Evolutionary conservation across 2,329 filamentous ascomycete genomes (phyloP).

Genomic region (Parascedosporium putredinis): DNA sequence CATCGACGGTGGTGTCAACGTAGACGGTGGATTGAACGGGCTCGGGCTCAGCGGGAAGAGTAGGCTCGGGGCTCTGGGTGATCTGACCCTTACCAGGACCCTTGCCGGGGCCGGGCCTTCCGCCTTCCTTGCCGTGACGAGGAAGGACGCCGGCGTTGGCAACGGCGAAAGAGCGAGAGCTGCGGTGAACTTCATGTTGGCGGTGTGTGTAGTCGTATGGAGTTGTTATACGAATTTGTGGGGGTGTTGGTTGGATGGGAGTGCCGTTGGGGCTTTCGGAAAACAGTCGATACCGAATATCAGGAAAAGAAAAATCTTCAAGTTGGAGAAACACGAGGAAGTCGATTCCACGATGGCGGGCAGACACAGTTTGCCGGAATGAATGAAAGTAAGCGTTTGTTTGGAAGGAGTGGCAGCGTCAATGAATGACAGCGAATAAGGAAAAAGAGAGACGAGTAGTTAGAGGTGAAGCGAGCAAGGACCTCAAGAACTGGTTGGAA

Average conservation of each 20-base stretch:
- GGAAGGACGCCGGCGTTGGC: constrained; percentile 29
- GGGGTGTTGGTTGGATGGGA: constrained; percentile 10
- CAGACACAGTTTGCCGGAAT: constrained; percentile 22
- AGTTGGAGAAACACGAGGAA: background rate
- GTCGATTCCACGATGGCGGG: constrained; percentile 13
- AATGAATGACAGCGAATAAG: constrained; percentile 15
- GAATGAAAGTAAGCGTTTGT: constrained; percentile 16
- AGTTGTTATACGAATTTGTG: constrained; percentile 3
- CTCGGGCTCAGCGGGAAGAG: background rate
- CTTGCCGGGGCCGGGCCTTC: background rate
- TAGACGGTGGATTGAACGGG: background rate
- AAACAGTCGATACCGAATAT: constrained; percentile 1
- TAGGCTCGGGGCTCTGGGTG: background rate
- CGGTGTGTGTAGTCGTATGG: constrained; percentile 10
- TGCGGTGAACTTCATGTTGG: constrained; percentile 39
- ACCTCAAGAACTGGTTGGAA: constrained; percentile 11
- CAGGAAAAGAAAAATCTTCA: constrained; percentile 1
- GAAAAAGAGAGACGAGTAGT: constrained; percentile 15
- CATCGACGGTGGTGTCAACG: constrained; percentile 6
- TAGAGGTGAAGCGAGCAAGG: constrained; percentile 10
- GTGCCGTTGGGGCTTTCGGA: background rate
- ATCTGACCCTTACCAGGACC: background rate
- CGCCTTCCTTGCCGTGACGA: constrained; percentile 20
- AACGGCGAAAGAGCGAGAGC: constrained; percentile 32
- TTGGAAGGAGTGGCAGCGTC: constrained; percentile 20